Evolutionary conservation across 2,329 filamentous ascomycete genomes (phyloP), one percentile per base, ranked within the genome.

Genomic region (Leptographium flavum): DNA sequence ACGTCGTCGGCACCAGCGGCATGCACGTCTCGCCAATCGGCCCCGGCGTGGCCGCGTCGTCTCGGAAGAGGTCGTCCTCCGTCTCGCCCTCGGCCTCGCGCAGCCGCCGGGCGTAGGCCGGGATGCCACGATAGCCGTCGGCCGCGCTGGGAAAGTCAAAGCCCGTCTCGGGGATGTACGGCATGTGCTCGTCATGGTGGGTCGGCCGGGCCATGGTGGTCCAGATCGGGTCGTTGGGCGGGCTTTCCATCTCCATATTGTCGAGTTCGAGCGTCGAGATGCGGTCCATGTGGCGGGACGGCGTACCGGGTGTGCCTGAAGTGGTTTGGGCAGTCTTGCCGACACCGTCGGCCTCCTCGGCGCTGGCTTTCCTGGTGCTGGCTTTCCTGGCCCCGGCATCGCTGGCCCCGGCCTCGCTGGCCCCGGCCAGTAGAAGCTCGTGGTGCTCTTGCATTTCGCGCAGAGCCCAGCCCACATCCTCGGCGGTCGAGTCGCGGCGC

Each of bases 381-480:
- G 14, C 21, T 21, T 36, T 19, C 10, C 4, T 21, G 30, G 10
- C 5, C 7, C 8, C 17, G n/a, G 5, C 19, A 6, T 36, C 33
- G 17, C 4, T 21, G 30, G 10, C 5, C 7, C 8, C 17, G n/a
- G 5, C 19, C 5, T 36, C 36, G 4, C 35, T 33, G 2, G 21
- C 41, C 1, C 47, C 68, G 53, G 70, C 63, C 49, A 78, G 71
- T 41, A 79, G 60, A 54, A 79, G 69, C 53, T 85, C 76, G 43
- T 79, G 82, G 60, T 90, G 82, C 54, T 80, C 74, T 53, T 85
- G 82, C 82, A 92, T 84, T 54, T 87, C 81, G 55, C 80, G 74
- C 56, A 92, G 71, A 57, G 87, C 86, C 79, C 83, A 90, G 47
- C 74, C 65, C 47, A 73, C 68, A 43, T 74, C 71, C 53, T 78